Evolutionary conservation across 2,329 filamentous ascomycete species (phyloP), one percentile per base, ranked within the genome.

Genomic region (Bimuria novae-zelandiae): DNA sequence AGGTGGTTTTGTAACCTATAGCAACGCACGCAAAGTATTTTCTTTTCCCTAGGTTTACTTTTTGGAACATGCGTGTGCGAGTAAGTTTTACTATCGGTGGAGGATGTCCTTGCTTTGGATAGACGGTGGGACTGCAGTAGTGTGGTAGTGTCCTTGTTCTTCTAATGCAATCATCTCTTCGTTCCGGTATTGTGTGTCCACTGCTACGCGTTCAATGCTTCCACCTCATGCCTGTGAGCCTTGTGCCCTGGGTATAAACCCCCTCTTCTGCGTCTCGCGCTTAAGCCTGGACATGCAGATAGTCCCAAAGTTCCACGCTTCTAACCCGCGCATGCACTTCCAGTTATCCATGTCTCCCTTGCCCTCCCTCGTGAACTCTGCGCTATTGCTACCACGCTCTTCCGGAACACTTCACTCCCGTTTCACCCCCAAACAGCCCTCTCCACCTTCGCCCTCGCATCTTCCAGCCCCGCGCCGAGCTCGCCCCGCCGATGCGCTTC

Each of bases 391-490:
- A n/a, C n/a, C n/a, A n/a, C n/a, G n/a, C n/a, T n/a, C n/a, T n/a
- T n/a, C n/a, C n/a, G n/a, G n/a, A n/a, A n/a, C n/a, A n/a, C n/a
- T n/a, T 29, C 23, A 2, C 39, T 16, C 30, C 2, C 12, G 21
- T 25, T 14, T 62, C 60, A 64, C 7, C 73, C 19, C 62, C 73
- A 41, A 61, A 71, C 51, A 39, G 64, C 65, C 63, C 68, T 52
- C 63, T 65, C 65, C 7, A 86, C 82, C 25, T 75, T 74, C 37
- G 72, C 65, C 54, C 83, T 78, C 32, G 81, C 80, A 49, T 78
- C 74, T 23, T 69, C 70, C 32, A 86, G 64, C 16, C 78, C 81
- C 32, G 74, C 67, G 51, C 81, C 79, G 19, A 82, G 67, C 27
- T 76, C 76, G 19, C 74, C 74, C 27, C 73, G 72, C 63, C 76